Evolutionary conservation across 2,329 filamentous ascomycete genomes (phyloP).

Genomic region (Hypoxylon rubiginosum): DNA sequence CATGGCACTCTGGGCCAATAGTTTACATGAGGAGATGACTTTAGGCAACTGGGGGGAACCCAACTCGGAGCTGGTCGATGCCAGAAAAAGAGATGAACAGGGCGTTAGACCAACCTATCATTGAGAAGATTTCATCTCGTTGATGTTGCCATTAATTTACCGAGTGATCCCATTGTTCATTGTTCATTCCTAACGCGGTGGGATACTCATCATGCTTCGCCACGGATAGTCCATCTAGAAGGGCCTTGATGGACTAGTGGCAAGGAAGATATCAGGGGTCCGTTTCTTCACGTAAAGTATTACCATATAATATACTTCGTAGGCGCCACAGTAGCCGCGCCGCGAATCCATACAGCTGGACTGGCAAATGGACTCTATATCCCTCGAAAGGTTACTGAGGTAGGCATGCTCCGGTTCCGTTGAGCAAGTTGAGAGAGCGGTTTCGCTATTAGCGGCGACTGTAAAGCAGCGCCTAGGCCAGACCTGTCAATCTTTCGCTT

Average conservation of each 20-base stretch:
- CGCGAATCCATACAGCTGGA: conserved; percentile 11
- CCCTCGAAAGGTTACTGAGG: neutral
- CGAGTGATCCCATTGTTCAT: conserved; percentile 25
- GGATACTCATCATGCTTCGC: conserved; percentile 28
- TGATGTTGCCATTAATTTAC: conserved; percentile 32
- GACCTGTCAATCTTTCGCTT: neutral
- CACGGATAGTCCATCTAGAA: conserved; percentile 13
- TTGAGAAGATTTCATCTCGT: neutral
- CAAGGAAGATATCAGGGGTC: conserved; percentile 22
- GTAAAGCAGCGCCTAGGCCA: neutral
- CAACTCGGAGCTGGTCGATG: conserved; percentile 10
- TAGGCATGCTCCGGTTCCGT: neutral
- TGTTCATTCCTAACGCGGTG: conserved; percentile 28
- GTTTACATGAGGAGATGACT: conserved; percentile 36
- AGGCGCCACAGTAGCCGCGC: conserved; percentile 31
- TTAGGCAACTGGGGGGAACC: conserved; percentile 28
- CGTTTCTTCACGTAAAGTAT: conserved; percentile 6
- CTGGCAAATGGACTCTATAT: conserved; percentile 9
- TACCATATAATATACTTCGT: conserved; percentile 18
- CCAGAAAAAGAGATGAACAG: conserved; percentile 8
- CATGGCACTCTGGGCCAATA: conserved; percentile 23
- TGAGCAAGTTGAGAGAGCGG: neutral
- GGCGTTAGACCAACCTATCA: conserved; percentile 21
- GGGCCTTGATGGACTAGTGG: conserved; percentile 5
- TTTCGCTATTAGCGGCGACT: neutral